Base-by-base conservation (phyloP, 352 stramenopile species). In the Elongisporangium undulatum region DNA sequence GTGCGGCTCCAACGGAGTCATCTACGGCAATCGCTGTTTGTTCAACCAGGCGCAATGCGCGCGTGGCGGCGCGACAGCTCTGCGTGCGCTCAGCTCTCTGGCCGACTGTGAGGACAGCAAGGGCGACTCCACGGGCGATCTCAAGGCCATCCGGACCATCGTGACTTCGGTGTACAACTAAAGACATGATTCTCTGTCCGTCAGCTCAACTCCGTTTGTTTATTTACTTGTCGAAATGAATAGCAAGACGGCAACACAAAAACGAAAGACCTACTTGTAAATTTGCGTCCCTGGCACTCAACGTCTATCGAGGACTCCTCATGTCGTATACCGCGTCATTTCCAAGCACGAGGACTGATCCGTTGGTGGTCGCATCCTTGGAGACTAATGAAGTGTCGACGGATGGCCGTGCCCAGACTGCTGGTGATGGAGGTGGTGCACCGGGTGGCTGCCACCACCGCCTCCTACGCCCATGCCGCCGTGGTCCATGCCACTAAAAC, bases 11-110 rank as follows among this genome's bases (percentile, higher is more conserved):
- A 86, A 74, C 50, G 76, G 76, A 49, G 34, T 72, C 19, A 34
- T 87, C 12, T 87, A 85, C 55, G 70, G 64, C 4, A 89, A 85
- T 62, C 70, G 82, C 16, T 89, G 76, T 41, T 49, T 78, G 1
- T 89, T 86, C 49, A 72, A 72, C 3, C 63, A 79, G 21, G 79
- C 79, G 1, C 73, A 76, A 24, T 88, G 75, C 13, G 62, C 65
- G 6, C 74, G 74, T 21, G 34, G 53, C n/a, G 53, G 58, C 13
- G 39, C 26, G 5, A 49, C 58, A 15, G 59, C 58, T 22, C 67
- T 75, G 10, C 23, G 26, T 1, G 59, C 56, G 2, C 55, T 34
- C 15, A 65, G 75, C 41, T 45, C 34, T 45, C 34, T 79, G 17
- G 55, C 38, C 13, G 45, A 65, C 24, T 79, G 71, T 21, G 62